Conservation (phyloP, 1,139 yeast genomes). For the Schwanniomyces etchellsii region DNA sequence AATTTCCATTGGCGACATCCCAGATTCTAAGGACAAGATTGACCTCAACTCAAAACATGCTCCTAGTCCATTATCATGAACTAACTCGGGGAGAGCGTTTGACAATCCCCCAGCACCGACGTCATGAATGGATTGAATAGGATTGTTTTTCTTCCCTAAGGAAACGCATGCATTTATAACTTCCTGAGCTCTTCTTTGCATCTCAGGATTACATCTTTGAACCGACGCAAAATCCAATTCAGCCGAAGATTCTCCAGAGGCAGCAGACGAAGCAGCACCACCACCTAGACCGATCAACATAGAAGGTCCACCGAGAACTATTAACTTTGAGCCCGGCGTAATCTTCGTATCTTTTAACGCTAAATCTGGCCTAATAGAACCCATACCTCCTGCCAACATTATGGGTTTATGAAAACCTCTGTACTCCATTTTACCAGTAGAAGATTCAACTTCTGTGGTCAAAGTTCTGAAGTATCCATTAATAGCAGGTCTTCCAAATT, state of each 20-base stretch:
- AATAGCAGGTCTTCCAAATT: constrained; percentile 97
- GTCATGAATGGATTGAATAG: constrained; percentile 95
- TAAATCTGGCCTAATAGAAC: constrained; percentile 89
- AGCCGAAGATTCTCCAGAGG: constrained; percentile 95
- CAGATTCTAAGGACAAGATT: constrained; percentile 87
- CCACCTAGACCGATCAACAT: constrained; percentile 99
- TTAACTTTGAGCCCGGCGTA: constrained; percentile 87
- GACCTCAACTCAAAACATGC: constrained; percentile 90
- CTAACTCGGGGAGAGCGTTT: constrained; percentile 95
- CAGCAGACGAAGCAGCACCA: constrained; percentile 96
- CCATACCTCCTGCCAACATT: constrained; percentile 99
- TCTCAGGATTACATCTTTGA: constrained; percentile 98
- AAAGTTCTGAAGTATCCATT: constrained; percentile 95
- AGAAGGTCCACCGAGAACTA: constrained; percentile 97
- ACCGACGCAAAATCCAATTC: constrained; percentile 97
- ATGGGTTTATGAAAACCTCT: constrained; percentile 99
- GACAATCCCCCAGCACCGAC: constrained; percentile 99
- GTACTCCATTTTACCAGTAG: constrained; percentile 61
- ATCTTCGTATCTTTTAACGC: constrained; percentile 84
- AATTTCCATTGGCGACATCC: constrained; percentile 99
- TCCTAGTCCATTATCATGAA: constrained; percentile 94
- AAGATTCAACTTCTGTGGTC: constrained; percentile 68
- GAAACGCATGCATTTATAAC: constrained; percentile 93
- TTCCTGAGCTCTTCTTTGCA: constrained; percentile 98
- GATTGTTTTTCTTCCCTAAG: constrained; percentile 64